Conservation (phyloP, 2,329 filamentous ascomycete genomes). For the Clarireedia homoeocarpa region DNA sequence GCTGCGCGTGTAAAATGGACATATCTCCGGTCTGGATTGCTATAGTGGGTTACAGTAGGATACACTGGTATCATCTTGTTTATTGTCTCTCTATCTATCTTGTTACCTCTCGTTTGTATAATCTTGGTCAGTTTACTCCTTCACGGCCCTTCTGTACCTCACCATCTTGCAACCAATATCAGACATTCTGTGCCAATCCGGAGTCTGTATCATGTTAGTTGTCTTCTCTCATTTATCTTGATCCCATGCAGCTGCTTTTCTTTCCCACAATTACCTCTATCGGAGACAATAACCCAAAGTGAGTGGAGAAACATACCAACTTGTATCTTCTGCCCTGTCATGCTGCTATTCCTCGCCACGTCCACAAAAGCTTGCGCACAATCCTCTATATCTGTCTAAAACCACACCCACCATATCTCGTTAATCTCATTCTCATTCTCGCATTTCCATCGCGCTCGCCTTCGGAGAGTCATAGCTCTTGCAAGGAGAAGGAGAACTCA, state of each 20-base stretch:
- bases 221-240: too few species aligned
- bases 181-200: neutral
- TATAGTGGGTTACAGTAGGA: too few species aligned
- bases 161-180: neutral
- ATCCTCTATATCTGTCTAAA: constrained; percentile 41
- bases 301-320: constrained; percentile 21
- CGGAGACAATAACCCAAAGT: neutral
- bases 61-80: too few species aligned
- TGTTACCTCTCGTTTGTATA: too few species aligned
- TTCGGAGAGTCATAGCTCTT: neutral
- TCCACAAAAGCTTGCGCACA: constrained; percentile 48
- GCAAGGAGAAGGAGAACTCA: constrained; percentile 25
- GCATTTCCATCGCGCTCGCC: too few species aligned
- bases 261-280: neutral
- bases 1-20: too few species aligned
- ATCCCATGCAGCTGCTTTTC: neutral
- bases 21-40: too few species aligned
- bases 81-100: too few species aligned
- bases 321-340: constrained; percentile 29
- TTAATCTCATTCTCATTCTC: too few species aligned
- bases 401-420: too few species aligned
- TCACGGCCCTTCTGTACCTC: too few species aligned
- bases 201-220: neutral
- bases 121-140: too few species aligned
- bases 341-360: constrained; percentile 40